Base-by-base conservation (phyloP, 768 basidiomycete species). In the Auricularia heimuer region DNA sequence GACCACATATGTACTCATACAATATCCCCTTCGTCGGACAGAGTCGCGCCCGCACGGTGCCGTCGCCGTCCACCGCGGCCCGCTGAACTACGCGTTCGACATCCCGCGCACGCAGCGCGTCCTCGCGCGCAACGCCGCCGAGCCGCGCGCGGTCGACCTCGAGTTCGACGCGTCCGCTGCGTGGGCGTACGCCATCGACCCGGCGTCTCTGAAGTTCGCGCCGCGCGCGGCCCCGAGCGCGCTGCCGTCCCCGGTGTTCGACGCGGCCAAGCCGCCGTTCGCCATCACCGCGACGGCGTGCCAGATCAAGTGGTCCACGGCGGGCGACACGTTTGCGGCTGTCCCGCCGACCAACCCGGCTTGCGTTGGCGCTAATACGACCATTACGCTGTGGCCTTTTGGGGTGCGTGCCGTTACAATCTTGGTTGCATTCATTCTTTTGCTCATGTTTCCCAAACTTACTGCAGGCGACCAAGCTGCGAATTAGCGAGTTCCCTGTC, bases 151-250 rank as follows among this genome's bases (percentile, higher is more conserved):
- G 0, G 76, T 76, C 18, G 83, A 85, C 66, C 75, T 82, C 37
- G 71, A 84, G 69, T 82, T 81, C 67, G 80, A 82, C 63, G 77
- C 83, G 6, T 78, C 78, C 3, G 75, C 70, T 2, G 67, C 74
- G 8, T 84, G 83, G 83, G 79, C 82, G 68, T 83, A 80, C 68
- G 83, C 83, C 16, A 83, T 84, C 65, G 82, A 85, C 69, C 81
- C 81, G 0, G 68, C 70, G 29, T 73, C 73, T 44, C 68, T 77
- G 24, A 44, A 64, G 29, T 82, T 81, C 71, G 71, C 69, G 14
- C 73, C 75, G 3, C 74, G 77, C 2, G 61, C 73, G 24, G 75
- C 74, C 6, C 75, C 73, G 39, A 42, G 39, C 35, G 70, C 68
- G 18, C 73, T 81, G 24, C 80, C 81, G 3, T 79, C 79, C 14